Conservation (phyloP, 352 stramenopile genomes). For the Phytopythium ostracodes region DNA sequence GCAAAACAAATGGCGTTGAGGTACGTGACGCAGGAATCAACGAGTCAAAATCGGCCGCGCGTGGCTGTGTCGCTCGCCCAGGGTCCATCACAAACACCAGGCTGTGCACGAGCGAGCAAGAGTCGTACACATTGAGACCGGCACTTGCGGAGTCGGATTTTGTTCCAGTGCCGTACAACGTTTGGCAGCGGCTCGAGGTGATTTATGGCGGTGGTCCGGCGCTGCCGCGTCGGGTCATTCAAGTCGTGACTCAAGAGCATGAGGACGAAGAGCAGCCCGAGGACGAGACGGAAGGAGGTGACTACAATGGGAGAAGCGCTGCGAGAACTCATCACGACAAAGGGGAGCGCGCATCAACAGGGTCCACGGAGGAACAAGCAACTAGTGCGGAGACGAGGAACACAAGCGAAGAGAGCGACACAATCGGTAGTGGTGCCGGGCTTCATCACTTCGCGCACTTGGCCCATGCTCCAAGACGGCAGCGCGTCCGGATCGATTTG, state of each 20-base stretch:
- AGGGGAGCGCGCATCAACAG: background rate
- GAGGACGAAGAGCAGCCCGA: constrained; percentile 15
- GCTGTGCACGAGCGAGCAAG: constrained; percentile 33
- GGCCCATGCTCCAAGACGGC: background rate
- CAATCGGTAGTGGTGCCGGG: background rate
- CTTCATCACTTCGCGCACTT: background rate
- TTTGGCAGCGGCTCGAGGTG: constrained; percentile 53
- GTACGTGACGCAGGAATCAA: background rate
- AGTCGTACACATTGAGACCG: constrained; percentile 32
- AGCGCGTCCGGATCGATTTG: constrained; percentile 33
- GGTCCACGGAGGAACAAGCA: constrained; percentile 2
- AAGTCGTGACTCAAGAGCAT: constrained; percentile 10
- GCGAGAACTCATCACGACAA: background rate
- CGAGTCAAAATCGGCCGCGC: background rate
- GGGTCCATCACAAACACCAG: constrained; percentile 38
- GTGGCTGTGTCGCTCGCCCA: constrained; percentile 18
- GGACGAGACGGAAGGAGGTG: constrained; percentile 13
- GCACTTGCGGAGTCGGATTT: constrained; percentile 35
- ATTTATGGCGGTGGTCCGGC: constrained; percentile 54
- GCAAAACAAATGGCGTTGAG: background rate
- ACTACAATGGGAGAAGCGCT: background rate
- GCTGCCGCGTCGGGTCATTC: constrained; percentile 45
- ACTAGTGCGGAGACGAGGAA: constrained; percentile 9
- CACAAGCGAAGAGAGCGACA: constrained; percentile 9
- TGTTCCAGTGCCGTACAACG: constrained; percentile 30